Conservation (phyloP, 2,329 filamentous ascomycete genomes). For the Ascochyta fabae region DNA sequence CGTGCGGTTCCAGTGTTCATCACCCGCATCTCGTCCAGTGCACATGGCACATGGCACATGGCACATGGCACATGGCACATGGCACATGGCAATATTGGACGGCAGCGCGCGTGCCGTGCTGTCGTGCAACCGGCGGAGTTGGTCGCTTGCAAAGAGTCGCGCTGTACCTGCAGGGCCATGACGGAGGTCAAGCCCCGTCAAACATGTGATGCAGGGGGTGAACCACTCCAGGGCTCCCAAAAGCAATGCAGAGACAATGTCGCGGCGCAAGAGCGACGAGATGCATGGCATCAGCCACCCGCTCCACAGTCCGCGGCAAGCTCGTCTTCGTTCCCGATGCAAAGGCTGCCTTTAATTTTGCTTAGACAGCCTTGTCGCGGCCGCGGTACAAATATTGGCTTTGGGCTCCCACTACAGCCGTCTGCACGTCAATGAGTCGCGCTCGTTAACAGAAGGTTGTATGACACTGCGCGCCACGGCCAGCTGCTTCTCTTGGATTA, state of each 20-base stretch:
- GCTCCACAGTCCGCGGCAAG: slow-evolving; percentile 2
- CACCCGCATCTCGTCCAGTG: slow-evolving; percentile 23
- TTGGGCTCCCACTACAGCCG: slow-evolving; percentile 15
- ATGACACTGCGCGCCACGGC: slow-evolving; percentile 11
- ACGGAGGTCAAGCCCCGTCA: slow-evolving; percentile 8
- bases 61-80: slow-evolving; percentile 1
- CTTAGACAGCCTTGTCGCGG: slow-evolving; percentile 4
- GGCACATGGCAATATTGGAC: slow-evolving; percentile 15
- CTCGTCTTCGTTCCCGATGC: slow-evolving; percentile 3
- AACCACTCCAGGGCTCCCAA: slow-evolving; percentile 13
- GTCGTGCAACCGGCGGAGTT: slow-evolving; percentile 15
- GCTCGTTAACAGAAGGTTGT: slow-evolving; percentile 7
- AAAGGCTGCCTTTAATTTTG: slow-evolving; percentile 4
- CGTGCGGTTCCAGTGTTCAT: slow-evolving; percentile 29
- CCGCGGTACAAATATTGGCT: slow-evolving; percentile 15
- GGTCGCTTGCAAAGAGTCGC: neutral
- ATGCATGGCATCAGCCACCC: slow-evolving; percentile 10
- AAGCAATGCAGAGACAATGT: slow-evolving; percentile 15
- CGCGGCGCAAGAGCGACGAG: slow-evolving; percentile 2
- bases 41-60: neutral
- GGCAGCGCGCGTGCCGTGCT: slow-evolving; percentile 15
- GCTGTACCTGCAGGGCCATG: slow-evolving; percentile 18
- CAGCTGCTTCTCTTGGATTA: neutral
- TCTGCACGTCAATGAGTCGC: slow-evolving; percentile 21
- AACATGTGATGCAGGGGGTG: slow-evolving; percentile 9